Evolutionary conservation across 805 yeast species (phyloP).

Genomic region (Myxozyma neotropica): DNA sequence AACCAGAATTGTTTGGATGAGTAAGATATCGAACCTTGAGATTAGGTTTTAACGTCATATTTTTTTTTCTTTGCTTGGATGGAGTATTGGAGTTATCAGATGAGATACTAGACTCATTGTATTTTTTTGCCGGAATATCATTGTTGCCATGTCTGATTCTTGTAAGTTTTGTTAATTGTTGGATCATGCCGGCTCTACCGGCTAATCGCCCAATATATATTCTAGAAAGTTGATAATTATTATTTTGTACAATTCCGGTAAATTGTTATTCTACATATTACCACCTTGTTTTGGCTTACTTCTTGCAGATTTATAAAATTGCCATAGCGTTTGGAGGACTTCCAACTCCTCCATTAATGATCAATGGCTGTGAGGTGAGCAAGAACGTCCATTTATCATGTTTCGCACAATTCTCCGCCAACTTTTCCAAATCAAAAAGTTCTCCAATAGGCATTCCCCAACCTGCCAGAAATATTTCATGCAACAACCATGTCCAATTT

Average conservation of each 20-base stretch:
- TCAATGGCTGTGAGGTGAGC: conserved; percentile 11
- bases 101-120: too few species aligned
- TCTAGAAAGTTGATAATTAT: too few species aligned
- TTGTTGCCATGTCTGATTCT: too few species aligned
- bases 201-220: too few species aligned
- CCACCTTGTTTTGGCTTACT: background rate
- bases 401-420: background rate
- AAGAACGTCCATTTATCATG: background rate
- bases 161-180: too few species aligned
- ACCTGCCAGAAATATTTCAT: conserved; percentile 13
- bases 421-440: background rate
- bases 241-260: background rate
- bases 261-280: background rate
- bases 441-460: conserved; percentile 19
- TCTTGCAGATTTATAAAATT: background rate
- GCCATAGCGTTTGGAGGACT: conserved; percentile 15
- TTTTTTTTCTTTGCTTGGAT: too few species aligned
- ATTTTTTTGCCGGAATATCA: too few species aligned
- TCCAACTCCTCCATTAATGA: conserved; percentile 4
- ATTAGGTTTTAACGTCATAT: too few species aligned
- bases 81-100: too few species aligned
- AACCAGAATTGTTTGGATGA: too few species aligned
- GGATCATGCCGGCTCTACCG: too few species aligned
- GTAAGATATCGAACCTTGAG: too few species aligned
- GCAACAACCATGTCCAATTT: conserved; percentile 6